Evolutionary conservation across 2,329 filamentous ascomycete genomes (phyloP), one percentile per base, ranked within the genome.

Genomic region (Colletotrichum cordylinicola): DNA sequence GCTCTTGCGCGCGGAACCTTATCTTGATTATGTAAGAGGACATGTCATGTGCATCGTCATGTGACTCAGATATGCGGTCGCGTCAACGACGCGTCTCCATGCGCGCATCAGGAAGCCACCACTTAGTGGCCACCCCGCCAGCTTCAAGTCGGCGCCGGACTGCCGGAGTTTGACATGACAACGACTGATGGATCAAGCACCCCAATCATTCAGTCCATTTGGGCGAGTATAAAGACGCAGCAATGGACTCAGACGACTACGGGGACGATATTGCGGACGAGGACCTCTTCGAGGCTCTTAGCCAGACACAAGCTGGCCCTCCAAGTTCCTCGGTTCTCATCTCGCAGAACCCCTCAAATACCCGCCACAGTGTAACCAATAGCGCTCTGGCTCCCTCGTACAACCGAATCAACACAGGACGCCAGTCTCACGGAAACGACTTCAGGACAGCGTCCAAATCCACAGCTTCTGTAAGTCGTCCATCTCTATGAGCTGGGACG

Each of bases 231-330:
- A 3, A 24, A 24, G 6, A 8, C 31, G 37, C 68, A 67, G 79
- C 61, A 61, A 90, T 91, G 90, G 88, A 91, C 75, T 88, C 85
- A 75, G 91, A 94, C 78, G 91, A 93, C 61, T 94, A 91, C 80
- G 91, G 91, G 74, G 91, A 92, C 76, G 89, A 90, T 77, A 88
- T 94, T 68, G 89, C 90, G 68, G 93, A 94, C 76, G 93, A 93
- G 79, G 93, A 93, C 78, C 85, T 94, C 74, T 87, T 94, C 60
- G 85, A 89, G 43, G 92, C 89, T 8, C 87, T 92, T 27, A 91
- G 90, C 48, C 89, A 92, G 77, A 83, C 84, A 6, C 74, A 76
- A 35, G 72, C 71, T 6, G 39, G 29, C 1, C 62, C 69, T 21
- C 48, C 31, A n/a, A 76, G 70, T 48, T 69, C 69, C 33, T 27